Conservation (phyloP, 208 protist genomes). For the Perkinsela sp. region DNA sequence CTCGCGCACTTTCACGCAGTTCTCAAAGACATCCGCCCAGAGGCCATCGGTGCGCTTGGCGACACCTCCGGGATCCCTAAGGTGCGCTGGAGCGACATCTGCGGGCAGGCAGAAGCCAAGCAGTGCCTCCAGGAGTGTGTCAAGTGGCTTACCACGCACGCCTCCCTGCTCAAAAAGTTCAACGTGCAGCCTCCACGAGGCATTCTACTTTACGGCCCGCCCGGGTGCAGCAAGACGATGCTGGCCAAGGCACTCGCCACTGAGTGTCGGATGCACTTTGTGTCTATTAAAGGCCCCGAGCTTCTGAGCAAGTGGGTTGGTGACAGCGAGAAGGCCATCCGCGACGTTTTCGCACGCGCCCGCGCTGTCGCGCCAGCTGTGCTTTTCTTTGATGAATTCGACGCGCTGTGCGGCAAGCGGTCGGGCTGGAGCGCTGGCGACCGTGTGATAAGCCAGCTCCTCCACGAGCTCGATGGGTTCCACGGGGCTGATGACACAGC, state of each 20-base stretch:
- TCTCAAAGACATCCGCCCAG: conserved; percentile 12
- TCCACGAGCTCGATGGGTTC: conserved; percentile 75
- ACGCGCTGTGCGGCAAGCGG: conserved; percentile 20
- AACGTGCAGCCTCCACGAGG: conserved; percentile 65
- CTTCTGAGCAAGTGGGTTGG: conserved; percentile 78
- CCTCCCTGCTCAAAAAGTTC: conserved; percentile 62
- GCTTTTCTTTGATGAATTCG: conserved; percentile 80
- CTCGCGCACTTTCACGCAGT: conserved; percentile 8
- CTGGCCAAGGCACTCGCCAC: conserved; percentile 63
- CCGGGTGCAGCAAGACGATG: conserved; percentile 70
- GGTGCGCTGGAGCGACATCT: conserved; percentile 73
- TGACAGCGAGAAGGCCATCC: conserved; percentile 68
- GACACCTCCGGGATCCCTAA: conserved; percentile 33
- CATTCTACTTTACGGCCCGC: conserved; percentile 74
- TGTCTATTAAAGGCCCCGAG: conserved; percentile 66
- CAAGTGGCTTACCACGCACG: conserved; percentile 55
- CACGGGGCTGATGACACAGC: conserved; percentile 1
- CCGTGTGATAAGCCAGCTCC: conserved; percentile 56
- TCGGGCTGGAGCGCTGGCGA: conserved; percentile 14
- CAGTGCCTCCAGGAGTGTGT: conserved; percentile 57
- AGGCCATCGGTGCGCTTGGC: conserved; percentile 23
- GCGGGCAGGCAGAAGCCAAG: conserved; percentile 69
- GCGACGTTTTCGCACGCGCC: conserved; percentile 64
- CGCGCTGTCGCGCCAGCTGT: conserved; percentile 55
- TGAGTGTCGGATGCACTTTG: conserved; percentile 46